Evolutionary conservation across 495 filamentous ascomycete genomes (phyloP), one percentile per base, ranked within the genome.

Genomic region (Hypomontagnella monticulosa): DNA sequence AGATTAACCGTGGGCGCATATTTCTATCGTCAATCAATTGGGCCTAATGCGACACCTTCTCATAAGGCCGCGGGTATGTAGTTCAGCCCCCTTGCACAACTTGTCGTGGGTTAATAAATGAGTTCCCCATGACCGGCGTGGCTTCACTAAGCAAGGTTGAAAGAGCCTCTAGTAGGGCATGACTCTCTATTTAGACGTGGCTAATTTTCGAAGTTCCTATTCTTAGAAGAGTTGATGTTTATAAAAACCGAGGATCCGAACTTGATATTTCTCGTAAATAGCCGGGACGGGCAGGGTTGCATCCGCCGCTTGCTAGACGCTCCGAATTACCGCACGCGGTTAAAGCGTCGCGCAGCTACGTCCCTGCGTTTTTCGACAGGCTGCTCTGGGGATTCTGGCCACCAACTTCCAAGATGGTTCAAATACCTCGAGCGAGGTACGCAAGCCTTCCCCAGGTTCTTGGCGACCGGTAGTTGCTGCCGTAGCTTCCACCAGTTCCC

Each of bases 271-370:
- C 37, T 40, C 41, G 49, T 14, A 71, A 64, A 73, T 71, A 73
- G 69, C 71, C 71, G 71, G 33, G 23, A 23, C 20, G 40, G 38
- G 20, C 16, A 61, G 32, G 36, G 57, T 63, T 23, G 20, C 57
- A 66, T 65, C 32, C 20, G 16, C 50, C 43, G 37, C 54, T 18
- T 5, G 14, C 34, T 60, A 43, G 34, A 73, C 52, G 46, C 44
- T 71, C 65, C 65, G 65, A 71, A 52, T 65, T 73, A 46, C 71
- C 62, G 40, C 41, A 60, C 67, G 40, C 33, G 65, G 71, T 57
- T 61, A 69, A 61, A 49, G 43, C 51, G 11, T 61, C 44, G 46
- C 41, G 20, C 49, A 8, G 38, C 19, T 18, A 15, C 10, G 32
- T 34, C 12, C 23, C 32, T 20, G 23, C 19, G 8, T 53, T n/a